Evolutionary conservation across 208 protist genomes (phyloP), one percentile per base, ranked within the genome.

Genomic region (Leishmania guyanensis): DNA sequence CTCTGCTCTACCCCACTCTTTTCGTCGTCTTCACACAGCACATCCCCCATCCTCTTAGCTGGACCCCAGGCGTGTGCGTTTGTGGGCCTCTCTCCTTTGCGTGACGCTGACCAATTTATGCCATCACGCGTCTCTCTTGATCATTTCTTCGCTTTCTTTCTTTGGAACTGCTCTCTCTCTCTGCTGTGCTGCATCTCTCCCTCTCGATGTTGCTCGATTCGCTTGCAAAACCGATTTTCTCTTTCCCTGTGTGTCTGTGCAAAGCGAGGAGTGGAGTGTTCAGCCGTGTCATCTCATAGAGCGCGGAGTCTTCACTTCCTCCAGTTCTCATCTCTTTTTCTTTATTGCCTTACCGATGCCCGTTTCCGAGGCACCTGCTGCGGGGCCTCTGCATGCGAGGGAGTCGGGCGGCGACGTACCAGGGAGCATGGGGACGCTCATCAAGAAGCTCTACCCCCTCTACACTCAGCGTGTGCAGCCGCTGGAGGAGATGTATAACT

Each of bases 401-500:
- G 87, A 91, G 74, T 62, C 81, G 33, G 70, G 77, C 43, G 78
- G 81, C n/a, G 76, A 81, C 29, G 86, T 88, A n/a, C 86, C 86
- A 36, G 83, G 81, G 68, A 88, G 78, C 64, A 81, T 89, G 50
- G 79, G 89, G n/a, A 58, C 80, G 43, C 81, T 92, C 60, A 82
- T 90, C 48, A 77, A 80, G 22, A 90, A 84, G 80, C 79, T 95
- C 14, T 81, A 91, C 78, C 79, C 82, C 1, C 68, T 93, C 46
- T 97, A 97, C 82, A 65, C 81, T 16, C 85, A 92, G 60, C 58
- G 75, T 8, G 86, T 96, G 54, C 91, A 87, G 81, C 90, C 91
- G 46, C 70, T 96, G 17, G 93, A 96, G 83, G 84, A 91, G 43
- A 89, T 91, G 85, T 96, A 94, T 82, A 86, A 84, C 53, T 96